Conservation (phyloP, 169 alveolate species). For the Cyclospora cayetanensis region DNA sequence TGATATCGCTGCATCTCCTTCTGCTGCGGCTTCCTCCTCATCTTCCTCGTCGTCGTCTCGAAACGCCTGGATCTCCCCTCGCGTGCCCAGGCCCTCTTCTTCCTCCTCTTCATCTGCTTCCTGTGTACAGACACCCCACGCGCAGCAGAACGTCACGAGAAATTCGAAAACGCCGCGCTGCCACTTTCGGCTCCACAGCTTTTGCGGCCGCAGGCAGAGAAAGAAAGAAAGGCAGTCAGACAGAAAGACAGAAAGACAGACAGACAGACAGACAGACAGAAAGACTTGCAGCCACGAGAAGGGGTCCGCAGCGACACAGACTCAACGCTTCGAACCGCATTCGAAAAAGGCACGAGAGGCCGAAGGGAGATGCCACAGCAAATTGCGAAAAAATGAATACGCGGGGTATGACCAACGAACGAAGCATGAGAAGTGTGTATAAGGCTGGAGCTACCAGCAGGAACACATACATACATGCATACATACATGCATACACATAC, state of each 20-base stretch:
- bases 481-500: background rate
- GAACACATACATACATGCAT: background rate
- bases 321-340: too few relatives aligned
- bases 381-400: background rate
- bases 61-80: conserved; percentile 64
- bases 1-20: conserved; percentile 59
- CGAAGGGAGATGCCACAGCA: too few relatives aligned
- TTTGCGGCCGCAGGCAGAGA: background rate
- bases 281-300: background rate
- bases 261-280: background rate
- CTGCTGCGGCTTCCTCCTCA: conserved; percentile 37
- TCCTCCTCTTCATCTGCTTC: conserved; percentile 61
- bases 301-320: too few relatives aligned
- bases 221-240: background rate
- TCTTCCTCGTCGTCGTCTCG: conserved; percentile 50
- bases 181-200: background rate
- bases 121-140: background rate
- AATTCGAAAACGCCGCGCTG: background rate
- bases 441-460: background rate
- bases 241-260: too few relatives aligned
- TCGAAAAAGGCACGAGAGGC: too few relatives aligned
- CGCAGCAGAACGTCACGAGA: background rate
- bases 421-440: background rate
- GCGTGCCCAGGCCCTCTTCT: conserved; percentile 60
- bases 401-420: background rate